A percentile compares a stretch with the other conserved stretches of the same genome.
Conservation (phyloP, 352 stramenopile species). For the Blastocystis sp. region DNA sequence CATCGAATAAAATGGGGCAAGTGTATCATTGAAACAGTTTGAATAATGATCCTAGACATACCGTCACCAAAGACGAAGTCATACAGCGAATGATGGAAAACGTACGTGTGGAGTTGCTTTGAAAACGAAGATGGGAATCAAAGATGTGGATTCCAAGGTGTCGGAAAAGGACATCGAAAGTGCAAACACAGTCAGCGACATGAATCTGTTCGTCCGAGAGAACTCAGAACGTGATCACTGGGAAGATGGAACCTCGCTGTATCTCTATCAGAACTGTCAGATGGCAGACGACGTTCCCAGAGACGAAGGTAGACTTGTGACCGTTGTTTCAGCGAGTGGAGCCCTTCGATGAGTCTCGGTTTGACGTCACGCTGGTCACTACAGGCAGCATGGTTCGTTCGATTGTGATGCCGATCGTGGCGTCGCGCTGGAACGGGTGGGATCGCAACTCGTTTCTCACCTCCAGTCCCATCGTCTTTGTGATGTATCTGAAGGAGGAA, state of each 20-base stretch:
- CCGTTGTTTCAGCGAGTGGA: background rate
- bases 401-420: background rate
- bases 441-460: background rate
- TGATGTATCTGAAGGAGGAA: conserved; percentile 29
- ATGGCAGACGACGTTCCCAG: background rate
- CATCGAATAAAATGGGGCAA: too few relatives aligned
- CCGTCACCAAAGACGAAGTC: too few relatives aligned
- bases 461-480: conserved; percentile 29
- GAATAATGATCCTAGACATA: too few relatives aligned
- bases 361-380: background rate
- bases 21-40: too few relatives aligned
- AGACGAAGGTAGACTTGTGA: background rate
- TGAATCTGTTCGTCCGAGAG: background rate
- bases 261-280: background rate
- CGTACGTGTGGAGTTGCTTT: too few relatives aligned
- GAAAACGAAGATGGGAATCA: background rate
- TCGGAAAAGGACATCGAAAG: background rate
- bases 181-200: background rate
- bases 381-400: background rate
- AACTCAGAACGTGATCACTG: background rate
- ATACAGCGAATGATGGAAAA: too few relatives aligned
- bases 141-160: background rate
- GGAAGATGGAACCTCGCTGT: background rate
- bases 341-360: background rate
- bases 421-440: conserved; percentile 12